Conservation (phyloP, 345 rosid genomes). For the Citrus unshiu region DNA sequence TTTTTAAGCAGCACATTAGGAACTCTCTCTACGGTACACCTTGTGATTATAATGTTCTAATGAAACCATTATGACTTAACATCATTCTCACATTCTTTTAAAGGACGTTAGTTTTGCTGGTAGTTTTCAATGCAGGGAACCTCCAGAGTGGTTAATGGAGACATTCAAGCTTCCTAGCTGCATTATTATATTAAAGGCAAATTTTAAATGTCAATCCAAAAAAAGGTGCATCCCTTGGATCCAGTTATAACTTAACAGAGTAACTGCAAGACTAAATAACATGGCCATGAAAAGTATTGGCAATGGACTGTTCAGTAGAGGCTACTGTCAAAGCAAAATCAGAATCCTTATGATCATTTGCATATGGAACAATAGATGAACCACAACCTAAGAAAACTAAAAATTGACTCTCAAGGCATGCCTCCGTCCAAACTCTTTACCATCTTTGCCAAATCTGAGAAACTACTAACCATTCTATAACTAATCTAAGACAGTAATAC, state of each 20-base stretch:
- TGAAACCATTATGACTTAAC: background rate
- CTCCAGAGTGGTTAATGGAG: background rate
- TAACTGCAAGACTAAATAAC: background rate
- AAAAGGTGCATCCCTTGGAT: background rate
- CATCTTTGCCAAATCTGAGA: background rate
- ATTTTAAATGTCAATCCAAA: background rate
- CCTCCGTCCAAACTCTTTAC: background rate
- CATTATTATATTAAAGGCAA: background rate
- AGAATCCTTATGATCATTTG: background rate
- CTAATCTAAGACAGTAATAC: background rate
- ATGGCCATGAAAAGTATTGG: background rate
- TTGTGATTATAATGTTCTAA: background rate
- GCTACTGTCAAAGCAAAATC: background rate
- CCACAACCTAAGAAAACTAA: background rate
- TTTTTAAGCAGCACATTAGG: background rate
- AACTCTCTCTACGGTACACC: background rate
- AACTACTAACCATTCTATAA: background rate
- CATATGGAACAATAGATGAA: background rate
- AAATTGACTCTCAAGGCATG: background rate
- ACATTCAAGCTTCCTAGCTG: background rate
- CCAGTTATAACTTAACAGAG: background rate
- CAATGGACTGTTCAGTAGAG: background rate
- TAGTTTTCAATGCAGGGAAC: background rate
- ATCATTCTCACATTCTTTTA: background rate
- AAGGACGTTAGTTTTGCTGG: too few species aligned